phyloP scores from a whole-genome alignment of 805 yeast genomes.

The Hemisphaericaspora nanyangensis region DNA sequence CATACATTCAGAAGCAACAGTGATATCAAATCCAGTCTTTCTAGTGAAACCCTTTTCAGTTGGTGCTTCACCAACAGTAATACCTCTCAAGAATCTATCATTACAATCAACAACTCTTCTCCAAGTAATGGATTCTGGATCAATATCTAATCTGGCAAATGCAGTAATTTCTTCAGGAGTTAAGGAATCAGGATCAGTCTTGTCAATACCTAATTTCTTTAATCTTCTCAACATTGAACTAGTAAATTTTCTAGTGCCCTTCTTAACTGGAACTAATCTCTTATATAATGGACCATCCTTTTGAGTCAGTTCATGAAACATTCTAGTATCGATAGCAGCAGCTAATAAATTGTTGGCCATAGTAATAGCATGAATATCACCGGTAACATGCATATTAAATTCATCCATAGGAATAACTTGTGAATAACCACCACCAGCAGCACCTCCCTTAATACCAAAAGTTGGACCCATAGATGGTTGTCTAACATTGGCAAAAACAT shows the following conservation, averaged over 20 bases:
- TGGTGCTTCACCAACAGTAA: constrained; percentile 77
- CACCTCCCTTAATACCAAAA: constrained; percentile 86
- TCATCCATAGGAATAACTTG: constrained; percentile 89
- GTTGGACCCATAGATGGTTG: constrained; percentile 91
- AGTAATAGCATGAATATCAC: constrained; percentile 82
- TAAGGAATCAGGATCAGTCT: constrained; percentile 69
- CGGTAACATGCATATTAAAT: constrained; percentile 81
- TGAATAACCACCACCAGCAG: constrained; percentile 87
- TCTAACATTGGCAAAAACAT: constrained; percentile 77
- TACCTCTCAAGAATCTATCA: constrained; percentile 74
- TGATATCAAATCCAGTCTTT: constrained; percentile 75
- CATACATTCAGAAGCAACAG: constrained; percentile 85
- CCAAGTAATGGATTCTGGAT: constrained; percentile 77
- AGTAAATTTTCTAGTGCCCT: constrained; percentile 66
- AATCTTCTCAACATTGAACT: constrained; percentile 65
- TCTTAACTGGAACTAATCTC: constrained; percentile 72
- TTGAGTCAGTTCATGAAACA: constrained; percentile 79
- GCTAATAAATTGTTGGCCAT: constrained; percentile 78
- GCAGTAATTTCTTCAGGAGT: constrained; percentile 61
- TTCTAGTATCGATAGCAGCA: constrained; percentile 83
- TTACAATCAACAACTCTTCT: constrained; percentile 84
- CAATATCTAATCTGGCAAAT: constrained; percentile 71
- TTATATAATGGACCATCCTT: constrained; percentile 68
- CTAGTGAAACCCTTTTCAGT: constrained; percentile 74
- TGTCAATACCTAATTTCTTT: constrained; percentile 61